Conservation (phyloP, 1,139 yeast species). For the Blastobotrys ciferrii region DNA sequence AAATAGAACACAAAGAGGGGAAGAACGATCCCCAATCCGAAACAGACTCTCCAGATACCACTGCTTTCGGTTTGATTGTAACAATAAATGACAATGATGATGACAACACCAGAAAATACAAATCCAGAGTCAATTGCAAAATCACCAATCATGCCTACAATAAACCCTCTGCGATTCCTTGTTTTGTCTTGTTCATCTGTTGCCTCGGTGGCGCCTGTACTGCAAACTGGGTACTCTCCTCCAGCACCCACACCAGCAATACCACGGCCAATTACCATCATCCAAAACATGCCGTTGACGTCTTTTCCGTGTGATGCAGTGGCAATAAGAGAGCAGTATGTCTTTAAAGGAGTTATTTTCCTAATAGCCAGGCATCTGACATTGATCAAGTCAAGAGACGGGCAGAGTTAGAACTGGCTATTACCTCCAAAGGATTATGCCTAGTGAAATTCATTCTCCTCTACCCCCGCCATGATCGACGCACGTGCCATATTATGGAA, state of each 20-base stretch:
- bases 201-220: conserved; percentile 90
- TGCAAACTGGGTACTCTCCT: conserved; percentile 89
- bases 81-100: conserved; percentile 33
- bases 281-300: conserved; percentile 66
- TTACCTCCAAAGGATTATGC: no score
- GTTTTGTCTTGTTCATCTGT: conserved; percentile 75
- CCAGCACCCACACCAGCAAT: conserved; percentile 74
- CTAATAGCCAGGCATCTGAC: no score
- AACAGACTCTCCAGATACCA: conserved; percentile 77
- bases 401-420: no score
- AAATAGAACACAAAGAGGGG: conserved; percentile 73
- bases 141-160: conserved; percentile 67
- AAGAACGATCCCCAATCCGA: conserved; percentile 84
- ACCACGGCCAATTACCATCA: conserved; percentile 78
- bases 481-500: no score
- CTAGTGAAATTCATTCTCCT: no score
- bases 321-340: no score
- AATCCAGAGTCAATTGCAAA: conserved; percentile 82
- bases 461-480: no score
- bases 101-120: conserved; percentile 76
- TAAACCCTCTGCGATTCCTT: conserved; percentile 78
- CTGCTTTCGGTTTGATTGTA: conserved; percentile 6
- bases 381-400: no score
- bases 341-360: no score
- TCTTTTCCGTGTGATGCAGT: conserved; percentile 61